Evolutionary conservation across 306 rosid genomes (phyloP).

Genomic region (Prunus davidiana): DNA sequence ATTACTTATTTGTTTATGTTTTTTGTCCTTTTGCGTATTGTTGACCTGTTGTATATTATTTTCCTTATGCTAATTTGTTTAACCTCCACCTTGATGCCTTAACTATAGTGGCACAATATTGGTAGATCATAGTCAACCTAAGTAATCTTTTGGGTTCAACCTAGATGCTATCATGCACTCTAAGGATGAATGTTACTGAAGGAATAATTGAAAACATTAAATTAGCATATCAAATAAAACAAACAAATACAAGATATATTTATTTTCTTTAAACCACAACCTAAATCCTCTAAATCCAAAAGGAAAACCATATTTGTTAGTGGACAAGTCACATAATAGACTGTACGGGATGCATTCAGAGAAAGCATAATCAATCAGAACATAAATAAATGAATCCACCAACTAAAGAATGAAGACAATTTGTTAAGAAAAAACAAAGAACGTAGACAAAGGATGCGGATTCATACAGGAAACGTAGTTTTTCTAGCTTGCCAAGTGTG

Average conservation of each 20-base stretch:
- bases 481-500: slow-evolving; percentile 53
- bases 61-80: neutral
- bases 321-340: slow-evolving; percentile 11
- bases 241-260: neutral
- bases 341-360: slow-evolving; percentile 8
- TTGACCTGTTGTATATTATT: neutral
- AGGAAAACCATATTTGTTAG: neutral
- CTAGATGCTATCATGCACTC: neutral
- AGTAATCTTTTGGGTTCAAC: neutral
- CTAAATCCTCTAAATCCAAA: slow-evolving; percentile 12
- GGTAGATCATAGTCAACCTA: neutral
- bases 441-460: slow-evolving; percentile 37
- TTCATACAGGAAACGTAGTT: slow-evolving; percentile 79
- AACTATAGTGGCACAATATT: neutral
- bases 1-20: neutral
- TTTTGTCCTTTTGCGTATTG: neutral
- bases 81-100: neutral
- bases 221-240: neutral
- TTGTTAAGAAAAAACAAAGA: neutral
- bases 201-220: neutral
- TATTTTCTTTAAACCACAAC: neutral
- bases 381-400: slow-evolving; percentile 1
- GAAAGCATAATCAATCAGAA: slow-evolving; percentile 14
- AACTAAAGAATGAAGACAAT: slow-evolving; percentile 24
- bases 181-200: neutral